Percentiles rank a stretch among this genome's conserved stretches.
These are phyloP conservation scores for Termitomyces sp. DNA, from an alignment of 768 basidiomycete genomes.

Conservation along the genomic window DNA sequence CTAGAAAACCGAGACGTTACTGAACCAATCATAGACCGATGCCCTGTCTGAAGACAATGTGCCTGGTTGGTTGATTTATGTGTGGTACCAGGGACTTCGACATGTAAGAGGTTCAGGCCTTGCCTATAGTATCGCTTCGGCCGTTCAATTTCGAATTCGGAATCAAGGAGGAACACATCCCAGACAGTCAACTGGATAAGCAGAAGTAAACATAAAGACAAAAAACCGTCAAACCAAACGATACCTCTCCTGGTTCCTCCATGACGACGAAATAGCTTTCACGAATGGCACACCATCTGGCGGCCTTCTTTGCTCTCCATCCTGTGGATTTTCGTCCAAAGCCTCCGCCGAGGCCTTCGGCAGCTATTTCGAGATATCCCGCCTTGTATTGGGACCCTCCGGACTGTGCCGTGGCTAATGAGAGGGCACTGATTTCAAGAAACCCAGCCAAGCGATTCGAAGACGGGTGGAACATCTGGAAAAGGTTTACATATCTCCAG, in stretches of 20 bases:
- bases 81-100: conserved; percentile 14
- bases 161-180: conserved; percentile 92
- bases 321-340: conserved; percentile 64
- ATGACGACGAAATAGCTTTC: conserved; percentile 89
- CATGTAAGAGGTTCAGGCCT: conserved; percentile 65
- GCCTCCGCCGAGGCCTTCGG: conserved; percentile 44
- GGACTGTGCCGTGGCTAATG: conserved; percentile 68
- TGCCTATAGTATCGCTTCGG: conserved; percentile 87
- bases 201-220: neutral
- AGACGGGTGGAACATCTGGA: conserved; percentile 92
- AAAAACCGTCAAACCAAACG: neutral
- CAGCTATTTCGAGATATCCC: conserved; percentile 67
- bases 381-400: conserved; percentile 92
- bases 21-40: conserved; percentile 40
- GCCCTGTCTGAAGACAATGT: conserved; percentile 21
- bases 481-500: neutral
- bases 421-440: conserved; percentile 88
- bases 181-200: conserved; percentile 72
- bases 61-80: conserved; percentile 4
- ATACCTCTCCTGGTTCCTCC: conserved; percentile 81
- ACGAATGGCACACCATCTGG: conserved; percentile 87
- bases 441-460: conserved; percentile 87
- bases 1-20: conserved; percentile 43
- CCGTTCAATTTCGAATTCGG: conserved; percentile 85
- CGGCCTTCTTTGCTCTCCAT: conserved; percentile 56